Base-by-base conservation (phyloP, 2,329 filamentous ascomycete genomes). In the Albophoma yamanashiensis region DNA sequence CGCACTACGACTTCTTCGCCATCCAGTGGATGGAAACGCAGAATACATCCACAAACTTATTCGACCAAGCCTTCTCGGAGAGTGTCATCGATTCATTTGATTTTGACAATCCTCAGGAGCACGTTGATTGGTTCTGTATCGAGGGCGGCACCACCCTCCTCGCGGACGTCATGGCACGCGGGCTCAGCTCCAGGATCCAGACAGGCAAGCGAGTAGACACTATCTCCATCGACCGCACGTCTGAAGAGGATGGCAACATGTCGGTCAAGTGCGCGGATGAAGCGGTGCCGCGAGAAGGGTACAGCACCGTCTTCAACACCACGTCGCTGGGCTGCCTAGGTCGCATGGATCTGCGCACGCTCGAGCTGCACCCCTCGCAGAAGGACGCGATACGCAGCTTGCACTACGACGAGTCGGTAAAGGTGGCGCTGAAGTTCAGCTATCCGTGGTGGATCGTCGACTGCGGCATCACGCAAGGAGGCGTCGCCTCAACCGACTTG, bases 101-200 rank as follows among this genome's bases (percentile, higher is more conserved):
- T 56, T 74, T 75, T 45, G 64, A 69, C 15, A 53, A 56, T n/a
- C 50, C 59, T 15, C 34, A 59, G 9, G 50, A 59, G 40, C 42
- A 62, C 4, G 59, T 61, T 14, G 25, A 67, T 3, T 57, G 56
- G 56, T 43, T 57, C 17, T 57, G 7, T 17, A 57, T 57, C 40
- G 56, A 47, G 39, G 56, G 56, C 27, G 56, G 56, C 27, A 57
- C 39, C 25, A 34, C 56, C 22, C 39, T 57, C 15, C 39, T 47
- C 39, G 34, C 56, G 9, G 56, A 57, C 20, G 20, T 89, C 1
- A 84, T 82, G 68, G 86, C 8, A 25, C 25, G 47, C 15, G 27
- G 47, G 4, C 47, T 50, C 25, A 31, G 15, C 3, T 1, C 25
- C 27, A 20, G 11, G 15, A 15, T 50, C 3, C 47, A 50, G 15